A percentile compares a stretch with the other conserved stretches of the same genome.
Evolutionary conservation across 1,139 yeast genomes (phyloP).

Genomic region (Meyerozyma carpophila): DNA sequence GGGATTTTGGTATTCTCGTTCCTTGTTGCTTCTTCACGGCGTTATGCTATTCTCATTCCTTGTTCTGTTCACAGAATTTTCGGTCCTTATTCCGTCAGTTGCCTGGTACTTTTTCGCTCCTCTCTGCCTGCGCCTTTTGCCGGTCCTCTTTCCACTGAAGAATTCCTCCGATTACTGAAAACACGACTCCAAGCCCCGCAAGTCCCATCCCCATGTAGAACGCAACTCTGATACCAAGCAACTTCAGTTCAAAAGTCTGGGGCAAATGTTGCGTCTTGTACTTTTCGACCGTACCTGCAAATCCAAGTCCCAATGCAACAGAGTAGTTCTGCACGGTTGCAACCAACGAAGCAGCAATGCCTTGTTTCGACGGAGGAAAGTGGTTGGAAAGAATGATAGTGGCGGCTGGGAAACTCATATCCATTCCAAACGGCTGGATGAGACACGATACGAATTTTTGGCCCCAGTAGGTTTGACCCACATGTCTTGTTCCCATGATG

Average conservation of each 20-base stretch:
- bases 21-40: too few species aligned
- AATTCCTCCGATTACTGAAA: slow-evolving; percentile 14
- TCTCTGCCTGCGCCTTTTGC: not conserved
- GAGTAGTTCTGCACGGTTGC: slow-evolving; percentile 60
- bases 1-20: too few species aligned
- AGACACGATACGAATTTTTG: slow-evolving; percentile 45
- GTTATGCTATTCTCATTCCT: too few species aligned
- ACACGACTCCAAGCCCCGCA: slow-evolving; percentile 39
- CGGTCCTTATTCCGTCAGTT: too few species aligned
- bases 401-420: slow-evolving; percentile 61
- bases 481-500: slow-evolving; percentile 41
- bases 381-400: slow-evolving; percentile 45
- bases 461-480: slow-evolving; percentile 47
- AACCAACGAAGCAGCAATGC: slow-evolving; percentile 61
- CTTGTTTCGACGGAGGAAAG: slow-evolving; percentile 54
- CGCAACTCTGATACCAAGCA: slow-evolving; percentile 39
- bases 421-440: slow-evolving; percentile 57
- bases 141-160: not conserved
- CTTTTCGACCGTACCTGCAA: slow-evolving; percentile 57
- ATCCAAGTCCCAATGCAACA: slow-evolving; percentile 57
- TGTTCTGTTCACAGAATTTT: too few species aligned
- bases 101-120: not conserved
- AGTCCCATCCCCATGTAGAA: slow-evolving; percentile 48
- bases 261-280: slow-evolving; percentile 31
- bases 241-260: slow-evolving; percentile 17